Percentiles rank a stretch among this genome's conserved stretches.
Conservation (phyloP, 169 alveolate species). For the Eimeria nieschulzi region DNA sequence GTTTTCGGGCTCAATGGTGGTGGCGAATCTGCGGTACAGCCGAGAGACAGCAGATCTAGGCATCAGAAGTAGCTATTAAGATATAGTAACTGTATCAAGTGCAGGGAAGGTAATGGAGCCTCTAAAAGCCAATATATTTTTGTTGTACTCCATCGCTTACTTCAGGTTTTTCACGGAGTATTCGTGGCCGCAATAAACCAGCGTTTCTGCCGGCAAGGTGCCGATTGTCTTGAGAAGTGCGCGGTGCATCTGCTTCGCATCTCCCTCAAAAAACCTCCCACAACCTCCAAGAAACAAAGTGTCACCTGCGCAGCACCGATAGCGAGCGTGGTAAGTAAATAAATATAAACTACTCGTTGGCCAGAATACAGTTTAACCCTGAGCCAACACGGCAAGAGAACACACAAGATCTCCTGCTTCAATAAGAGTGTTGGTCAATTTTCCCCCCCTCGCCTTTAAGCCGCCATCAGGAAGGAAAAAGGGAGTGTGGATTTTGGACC, state of each 20-base stretch:
- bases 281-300: constrained; percentile 95
- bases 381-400: too few relatives aligned
- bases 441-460: too few relatives aligned
- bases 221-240: constrained; percentile 80
- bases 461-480: too few relatives aligned
- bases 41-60: neutral
- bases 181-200: constrained; percentile 96
- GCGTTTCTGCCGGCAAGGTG: constrained; percentile 88
- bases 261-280: constrained; percentile 96
- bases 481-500: too few relatives aligned
- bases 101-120: neutral
- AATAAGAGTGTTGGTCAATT: too few relatives aligned
- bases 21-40: constrained; percentile 71
- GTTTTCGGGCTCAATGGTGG: constrained; percentile 70
- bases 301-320: constrained; percentile 87
- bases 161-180: constrained; percentile 89
- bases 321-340: too few relatives aligned
- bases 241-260: constrained; percentile 87
- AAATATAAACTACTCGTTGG: too few relatives aligned
- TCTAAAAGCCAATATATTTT: neutral
- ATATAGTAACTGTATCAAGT: neutral
- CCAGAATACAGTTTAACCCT: too few relatives aligned
- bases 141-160: constrained; percentile 16
- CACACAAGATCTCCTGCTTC: too few relatives aligned
- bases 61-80: neutral